Evolutionary conservation across 208 protist genomes (phyloP), one percentile per base, ranked within the genome.

Genomic region (Leishmania mexicana): DNA sequence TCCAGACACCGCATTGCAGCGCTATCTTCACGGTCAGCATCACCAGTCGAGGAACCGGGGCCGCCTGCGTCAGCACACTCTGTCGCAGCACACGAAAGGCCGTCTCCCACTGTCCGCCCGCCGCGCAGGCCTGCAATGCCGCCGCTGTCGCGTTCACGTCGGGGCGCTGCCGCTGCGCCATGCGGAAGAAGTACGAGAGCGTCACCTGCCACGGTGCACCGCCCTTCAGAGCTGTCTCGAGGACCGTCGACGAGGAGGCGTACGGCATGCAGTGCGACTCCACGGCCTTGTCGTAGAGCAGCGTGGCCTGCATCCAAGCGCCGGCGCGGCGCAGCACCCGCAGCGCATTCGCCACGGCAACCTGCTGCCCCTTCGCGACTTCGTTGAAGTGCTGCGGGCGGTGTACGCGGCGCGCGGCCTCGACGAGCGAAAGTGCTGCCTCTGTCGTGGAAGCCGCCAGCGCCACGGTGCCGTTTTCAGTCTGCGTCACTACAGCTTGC

Each of bases 31-130:
- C 74, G 0, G 91, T 88, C 53, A 89, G 79, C 58, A 88, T 85
- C 38, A 95, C 85, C 35, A 94, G 62, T 2, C 81, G 85, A 35
- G 93, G 93, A 24, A 84, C 81, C 11, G 90, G 88, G 38, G 57
- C 45, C 38, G 81, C 17, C 76, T 88, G 85, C 49, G 94, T 93
- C 51, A 97, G 75, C 53, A 94, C 80, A 76, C 81, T 86, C 75
- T 96, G 92, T 53, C 79, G 85, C 72, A 97, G 81, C 71, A 97
- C 84, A 28, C 87, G 88, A 53, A 95, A 89, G 35, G 87, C 92
- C n/a, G 90, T 73, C 58, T 76, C 85, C 94, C 94, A 97, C 86
- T 92, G 92, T 1, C 79, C 78, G 21, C 90, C 91, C 47, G 68
- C 81, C 42, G 80, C 83, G 68, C 94, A 97, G 21, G 92, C 92